Conservation (phyloP, 2,329 filamentous ascomycete species). For the Pseudogymnoascus sp. region DNA sequence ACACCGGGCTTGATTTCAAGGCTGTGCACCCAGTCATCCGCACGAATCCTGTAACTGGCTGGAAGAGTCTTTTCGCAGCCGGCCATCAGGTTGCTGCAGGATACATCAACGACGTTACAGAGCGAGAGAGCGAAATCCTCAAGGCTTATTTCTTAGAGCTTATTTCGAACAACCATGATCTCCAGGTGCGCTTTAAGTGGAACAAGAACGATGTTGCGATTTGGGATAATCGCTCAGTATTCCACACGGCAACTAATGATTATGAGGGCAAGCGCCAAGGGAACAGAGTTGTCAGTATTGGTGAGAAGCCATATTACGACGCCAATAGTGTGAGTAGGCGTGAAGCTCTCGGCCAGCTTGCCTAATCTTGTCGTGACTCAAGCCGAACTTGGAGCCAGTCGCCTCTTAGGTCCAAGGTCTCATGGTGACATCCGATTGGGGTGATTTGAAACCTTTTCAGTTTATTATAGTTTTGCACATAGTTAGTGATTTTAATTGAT, state of each 20-base stretch:
- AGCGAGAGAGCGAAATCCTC: conserved; percentile 42
- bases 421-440: neutral
- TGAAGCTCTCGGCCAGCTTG: conserved; percentile 29
- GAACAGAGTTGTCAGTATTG: conserved; percentile 40
- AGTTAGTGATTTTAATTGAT: neutral
- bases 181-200: conserved; percentile 49
- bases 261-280: conserved; percentile 42
- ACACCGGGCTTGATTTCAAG: conserved; percentile 43
- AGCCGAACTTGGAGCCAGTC: conserved; percentile 17
- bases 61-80: conserved; percentile 26
- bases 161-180: conserved; percentile 47
- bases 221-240: conserved; percentile 54
- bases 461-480: neutral
- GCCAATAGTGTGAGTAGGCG: conserved; percentile 35
- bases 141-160: conserved; percentile 26
- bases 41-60: conserved; percentile 42
- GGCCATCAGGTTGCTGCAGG: conserved; percentile 41
- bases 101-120: conserved; percentile 45
- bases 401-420: neutral
- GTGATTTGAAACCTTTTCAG: neutral
- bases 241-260: conserved; percentile 50
- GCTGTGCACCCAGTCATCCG: conserved; percentile 50
- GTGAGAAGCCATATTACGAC: conserved; percentile 41
- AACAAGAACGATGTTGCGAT: conserved; percentile 48
- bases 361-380: neutral